Evolutionary conservation across 2,329 filamentous ascomycete species (phyloP), one percentile per base, ranked within the genome.

Genomic region (Apiospora phragmitis): DNA sequence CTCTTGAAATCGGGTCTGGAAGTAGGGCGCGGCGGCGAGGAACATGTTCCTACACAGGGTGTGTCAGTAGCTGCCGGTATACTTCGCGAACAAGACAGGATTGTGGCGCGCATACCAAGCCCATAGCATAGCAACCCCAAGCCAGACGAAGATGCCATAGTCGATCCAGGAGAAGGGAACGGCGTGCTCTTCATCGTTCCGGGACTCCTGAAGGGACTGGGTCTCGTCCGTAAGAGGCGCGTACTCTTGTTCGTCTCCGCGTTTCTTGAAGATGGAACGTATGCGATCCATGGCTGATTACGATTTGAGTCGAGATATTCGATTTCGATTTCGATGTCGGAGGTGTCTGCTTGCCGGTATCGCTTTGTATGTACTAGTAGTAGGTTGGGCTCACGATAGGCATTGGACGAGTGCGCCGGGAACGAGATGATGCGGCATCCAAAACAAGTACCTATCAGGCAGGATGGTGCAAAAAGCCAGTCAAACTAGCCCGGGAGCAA

Each of bases 121-220:
- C 95, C 95, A 98, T 62, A 98, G 87, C 96, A 98, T 98, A 68
- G 95, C 93, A 70, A 97, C 87, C 68, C 96, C 96, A 35, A 98
- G 85, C 68, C 97, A 84, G 70, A 92, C 85, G 81, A 98, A 98
- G 78, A 97, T 91, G 76, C 83, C 84, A 82, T 98, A 99, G 80
- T 97, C 93, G 45, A 93, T 78, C 90, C 93, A 94, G 73, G 94
- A 97, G 83, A 97, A 97, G 24, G 86, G 85, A 43, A 83, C 77
- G 45, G 84, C 83, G 21, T 83, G 77, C 35, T 75, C 76, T 49
- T 71, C 73, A 9, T 43, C 41, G 24, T 45, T 8, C 24, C 38
- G 38, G 6, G 65, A 45, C 38, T 42, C 65, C 16, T 75, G 73
- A 59, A 68, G 16, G 29, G 70, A 69, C 67, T 71, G 73, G 43